Percentiles rank a stretch among this genome's conserved stretches.
These are phyloP conservation scores for Blastocystis hominis DNA, from an alignment of 352 stramenopile species.

Conservation along the genomic window DNA sequence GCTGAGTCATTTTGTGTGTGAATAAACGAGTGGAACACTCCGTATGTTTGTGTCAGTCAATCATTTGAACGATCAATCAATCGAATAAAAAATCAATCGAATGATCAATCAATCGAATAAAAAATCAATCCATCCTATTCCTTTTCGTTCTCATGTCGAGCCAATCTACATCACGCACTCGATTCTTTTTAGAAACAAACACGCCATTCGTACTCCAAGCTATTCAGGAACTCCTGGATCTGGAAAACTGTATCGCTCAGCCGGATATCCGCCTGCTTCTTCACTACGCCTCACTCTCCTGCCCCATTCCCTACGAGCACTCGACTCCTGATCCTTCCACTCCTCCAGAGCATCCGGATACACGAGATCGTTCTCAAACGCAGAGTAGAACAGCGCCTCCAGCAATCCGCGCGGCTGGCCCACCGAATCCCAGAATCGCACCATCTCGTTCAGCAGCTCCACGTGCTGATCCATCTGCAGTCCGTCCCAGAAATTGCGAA, in stretches of 20 bases:
- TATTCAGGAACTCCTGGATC: conserved; percentile 27
- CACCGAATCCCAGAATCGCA: neutral
- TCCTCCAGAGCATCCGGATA: neutral
- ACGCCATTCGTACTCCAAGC: neutral
- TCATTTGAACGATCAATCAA: too few relatives aligned
- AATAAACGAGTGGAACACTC: too few relatives aligned
- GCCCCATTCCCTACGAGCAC: neutral
- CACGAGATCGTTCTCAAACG: conserved; percentile 21
- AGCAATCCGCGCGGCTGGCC: neutral
- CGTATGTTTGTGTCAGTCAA: too few relatives aligned
- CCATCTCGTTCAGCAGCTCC: neutral
- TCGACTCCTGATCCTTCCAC: conserved; percentile 23
- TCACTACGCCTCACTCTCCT: neutral
- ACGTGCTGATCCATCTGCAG: neutral
- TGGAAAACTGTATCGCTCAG: neutral
- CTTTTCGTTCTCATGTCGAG: too few relatives aligned
- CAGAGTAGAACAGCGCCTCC: conserved; percentile 4
- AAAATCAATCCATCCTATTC: too few relatives aligned
- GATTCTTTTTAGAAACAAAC: conserved; percentile 15
- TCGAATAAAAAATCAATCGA: too few relatives aligned
- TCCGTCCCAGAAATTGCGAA: neutral
- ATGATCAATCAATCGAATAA: too few relatives aligned
- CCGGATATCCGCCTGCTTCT: neutral
- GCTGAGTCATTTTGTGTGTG: neutral
- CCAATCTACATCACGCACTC: neutral